A percentile compares a stretch with the other conserved stretches of the same genome.
Evolutionary conservation across 1,284 basidiomycete genomes (phyloP).

Genomic region (Cryptococcus sp.): DNA sequence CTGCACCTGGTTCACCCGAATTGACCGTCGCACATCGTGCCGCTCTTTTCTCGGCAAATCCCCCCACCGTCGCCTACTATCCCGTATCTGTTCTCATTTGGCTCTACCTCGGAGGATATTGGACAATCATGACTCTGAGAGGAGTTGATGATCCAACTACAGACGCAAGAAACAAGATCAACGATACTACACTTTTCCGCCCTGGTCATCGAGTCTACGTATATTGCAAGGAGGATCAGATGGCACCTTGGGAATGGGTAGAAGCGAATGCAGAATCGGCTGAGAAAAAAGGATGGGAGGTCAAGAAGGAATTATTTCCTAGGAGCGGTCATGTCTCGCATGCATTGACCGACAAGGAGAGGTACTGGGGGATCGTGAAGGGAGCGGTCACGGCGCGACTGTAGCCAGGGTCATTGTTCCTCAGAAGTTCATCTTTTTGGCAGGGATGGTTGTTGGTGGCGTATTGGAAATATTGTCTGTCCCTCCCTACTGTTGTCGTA

Average conservation of each 20-base stretch:
- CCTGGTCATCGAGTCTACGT: conserved; percentile 7
- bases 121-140: not conserved
- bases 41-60: not conserved
- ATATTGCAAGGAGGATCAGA: conserved; percentile 11
- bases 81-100: not conserved
- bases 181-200: not conserved
- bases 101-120: not conserved
- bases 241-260: conserved; percentile 10
- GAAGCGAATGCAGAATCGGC: conserved; percentile 9
- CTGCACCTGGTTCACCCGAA: conserved; percentile 1
- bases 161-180: not conserved
- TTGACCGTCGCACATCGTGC: not conserved
- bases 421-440: too few species aligned
- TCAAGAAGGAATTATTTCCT: conserved; percentile 10
- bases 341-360: conserved; percentile 7
- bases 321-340: conserved; percentile 15
- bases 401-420: too few species aligned
- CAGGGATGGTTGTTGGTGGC: too few species aligned
- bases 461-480: too few species aligned
- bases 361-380: conserved; percentile 16
- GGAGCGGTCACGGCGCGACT: not conserved
- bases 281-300: conserved; percentile 2
- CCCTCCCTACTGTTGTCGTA: too few species aligned
- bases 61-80: not conserved
- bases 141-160: not conserved